phyloP scores from a whole-genome alignment of 2,329 filamentous ascomycete genomes.

The Phaeosphaeria sp. region DNA sequence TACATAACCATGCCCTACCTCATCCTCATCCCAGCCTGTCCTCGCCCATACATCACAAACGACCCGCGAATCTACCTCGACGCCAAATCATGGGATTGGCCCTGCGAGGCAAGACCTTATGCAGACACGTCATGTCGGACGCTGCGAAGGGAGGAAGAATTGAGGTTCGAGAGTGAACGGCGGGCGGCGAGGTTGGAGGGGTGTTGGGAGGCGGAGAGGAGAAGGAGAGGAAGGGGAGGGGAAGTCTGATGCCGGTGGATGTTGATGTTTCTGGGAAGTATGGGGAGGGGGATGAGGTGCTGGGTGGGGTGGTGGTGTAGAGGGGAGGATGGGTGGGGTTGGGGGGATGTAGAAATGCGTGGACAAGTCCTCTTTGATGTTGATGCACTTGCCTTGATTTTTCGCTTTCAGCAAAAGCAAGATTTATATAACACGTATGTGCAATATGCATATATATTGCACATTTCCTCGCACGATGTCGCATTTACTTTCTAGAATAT shows the following conservation, averaged over 20 bases:
- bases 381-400: too few species aligned
- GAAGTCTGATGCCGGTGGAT: conserved; percentile 8
- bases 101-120: conserved; percentile 24
- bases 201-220: conserved; percentile 12
- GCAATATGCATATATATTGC: too few species aligned
- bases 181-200: conserved; percentile 20
- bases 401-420: too few species aligned
- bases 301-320: too few species aligned
- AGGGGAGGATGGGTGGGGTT: too few species aligned
- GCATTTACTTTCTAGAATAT: too few species aligned
- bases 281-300: too few species aligned
- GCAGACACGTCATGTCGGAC: conserved; percentile 21
- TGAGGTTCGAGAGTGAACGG: conserved; percentile 15
- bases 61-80: conserved; percentile 29
- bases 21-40: conserved; percentile 18
- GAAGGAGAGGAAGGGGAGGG: conserved; percentile 2
- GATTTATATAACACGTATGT: too few species aligned
- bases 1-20: conserved; percentile 27
- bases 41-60: conserved; percentile 27
- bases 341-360: too few species aligned
- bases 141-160: conserved; percentile 17
- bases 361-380: too few species aligned
- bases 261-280: conserved; percentile 10
- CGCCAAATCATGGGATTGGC: conserved; percentile 19
- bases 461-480: too few species aligned